phyloP scores from a whole-genome alignment of 805 yeast genomes.

The Ogataea polymorpha region DNA sequence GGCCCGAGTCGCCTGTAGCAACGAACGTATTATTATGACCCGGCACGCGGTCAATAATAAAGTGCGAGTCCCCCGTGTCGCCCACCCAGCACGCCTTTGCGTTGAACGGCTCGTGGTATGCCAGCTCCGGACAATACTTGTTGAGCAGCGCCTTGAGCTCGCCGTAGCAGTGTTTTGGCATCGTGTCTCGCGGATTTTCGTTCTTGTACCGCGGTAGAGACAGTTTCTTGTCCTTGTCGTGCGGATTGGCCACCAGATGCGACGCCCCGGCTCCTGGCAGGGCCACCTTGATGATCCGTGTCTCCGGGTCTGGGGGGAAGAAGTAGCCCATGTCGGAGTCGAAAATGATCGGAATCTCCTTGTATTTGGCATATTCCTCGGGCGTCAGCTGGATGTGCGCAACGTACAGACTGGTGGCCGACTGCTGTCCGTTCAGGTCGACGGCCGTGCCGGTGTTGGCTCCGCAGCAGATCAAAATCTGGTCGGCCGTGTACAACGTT shows the following conservation, averaged over 20 bases:
- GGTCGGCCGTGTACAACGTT: constrained; percentile 31
- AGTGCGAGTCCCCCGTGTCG: constrained; percentile 41
- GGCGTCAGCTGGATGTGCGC: constrained; percentile 38
- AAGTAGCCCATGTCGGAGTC: constrained; percentile 45
- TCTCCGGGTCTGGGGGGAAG: constrained; percentile 47
- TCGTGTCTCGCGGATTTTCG: constrained; percentile 35
- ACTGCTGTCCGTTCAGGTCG: constrained; percentile 31
- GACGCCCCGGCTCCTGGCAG: constrained; percentile 36
- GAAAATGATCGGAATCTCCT: constrained; percentile 42
- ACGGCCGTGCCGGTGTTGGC: constrained; percentile 38
- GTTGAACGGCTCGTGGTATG: constrained; percentile 33
- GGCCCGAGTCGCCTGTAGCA: constrained; percentile 51
- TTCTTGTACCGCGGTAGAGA: constrained; percentile 39
- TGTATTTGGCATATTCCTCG: constrained; percentile 35
- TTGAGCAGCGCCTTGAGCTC: constrained; percentile 33
- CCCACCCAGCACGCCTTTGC: constrained; percentile 39
- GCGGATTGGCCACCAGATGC: constrained; percentile 21
- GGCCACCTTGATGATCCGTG: constrained; percentile 38
- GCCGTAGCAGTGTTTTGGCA: constrained; percentile 33
- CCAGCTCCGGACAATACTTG: constrained; percentile 39
- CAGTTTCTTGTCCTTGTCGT: constrained; percentile 8
- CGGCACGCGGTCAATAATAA: constrained; percentile 40
- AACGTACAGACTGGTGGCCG: constrained; percentile 40
- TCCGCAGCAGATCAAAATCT: constrained; percentile 37
- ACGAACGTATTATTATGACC: constrained; percentile 31